Percentiles rank a stretch among this genome's conserved stretches.
These are phyloP conservation scores for Fusarium luffae DNA, from an alignment of 2,329 filamentous ascomycete genomes.

Conservation along the genomic window DNA sequence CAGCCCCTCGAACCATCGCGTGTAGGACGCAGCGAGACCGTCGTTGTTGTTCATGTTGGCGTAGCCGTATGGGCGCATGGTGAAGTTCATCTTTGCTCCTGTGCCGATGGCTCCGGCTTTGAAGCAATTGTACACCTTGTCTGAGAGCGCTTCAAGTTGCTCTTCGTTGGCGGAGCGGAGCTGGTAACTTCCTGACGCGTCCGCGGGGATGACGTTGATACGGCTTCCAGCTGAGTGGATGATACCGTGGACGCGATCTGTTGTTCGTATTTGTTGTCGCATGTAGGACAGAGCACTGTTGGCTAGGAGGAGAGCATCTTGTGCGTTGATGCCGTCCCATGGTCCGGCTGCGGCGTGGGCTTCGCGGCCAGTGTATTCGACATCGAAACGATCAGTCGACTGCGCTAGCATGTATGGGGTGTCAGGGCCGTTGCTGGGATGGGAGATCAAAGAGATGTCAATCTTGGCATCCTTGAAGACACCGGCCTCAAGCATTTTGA, in stretches of 20 bases:
- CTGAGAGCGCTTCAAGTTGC: constrained; percentile 36
- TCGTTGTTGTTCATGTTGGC: constrained; percentile 49
- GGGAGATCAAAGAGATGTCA: constrained; percentile 40
- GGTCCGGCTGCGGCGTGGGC: constrained; percentile 34
- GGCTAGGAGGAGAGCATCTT: constrained; percentile 38
- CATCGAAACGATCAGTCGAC: constrained; percentile 34
- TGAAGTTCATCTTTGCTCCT: constrained; percentile 52
- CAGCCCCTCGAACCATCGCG: constrained; percentile 38
- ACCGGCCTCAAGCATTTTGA: constrained; percentile 37
- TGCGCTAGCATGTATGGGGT: constrained; percentile 32
- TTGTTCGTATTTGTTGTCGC: constrained; percentile 35
- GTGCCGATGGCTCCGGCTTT: constrained; percentile 48
- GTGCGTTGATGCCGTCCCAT: constrained; percentile 38
- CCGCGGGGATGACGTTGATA: constrained; percentile 48
- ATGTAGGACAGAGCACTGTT: constrained; percentile 33
- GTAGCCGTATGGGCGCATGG: constrained; percentile 46
- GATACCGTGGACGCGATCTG: constrained; percentile 37
- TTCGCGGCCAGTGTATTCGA: constrained; percentile 27
- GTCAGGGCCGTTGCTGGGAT: constrained; percentile 26
- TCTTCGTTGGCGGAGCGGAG: constrained; percentile 61
- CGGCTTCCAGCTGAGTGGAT: constrained; percentile 32
- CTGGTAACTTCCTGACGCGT: constrained; percentile 68
- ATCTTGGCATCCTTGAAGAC: constrained; percentile 36
- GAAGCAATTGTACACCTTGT: constrained; percentile 43
- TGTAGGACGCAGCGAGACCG: constrained; percentile 40